Conservation (phyloP, 768 basidiomycete genomes). For the Suillus ampliporus region DNA sequence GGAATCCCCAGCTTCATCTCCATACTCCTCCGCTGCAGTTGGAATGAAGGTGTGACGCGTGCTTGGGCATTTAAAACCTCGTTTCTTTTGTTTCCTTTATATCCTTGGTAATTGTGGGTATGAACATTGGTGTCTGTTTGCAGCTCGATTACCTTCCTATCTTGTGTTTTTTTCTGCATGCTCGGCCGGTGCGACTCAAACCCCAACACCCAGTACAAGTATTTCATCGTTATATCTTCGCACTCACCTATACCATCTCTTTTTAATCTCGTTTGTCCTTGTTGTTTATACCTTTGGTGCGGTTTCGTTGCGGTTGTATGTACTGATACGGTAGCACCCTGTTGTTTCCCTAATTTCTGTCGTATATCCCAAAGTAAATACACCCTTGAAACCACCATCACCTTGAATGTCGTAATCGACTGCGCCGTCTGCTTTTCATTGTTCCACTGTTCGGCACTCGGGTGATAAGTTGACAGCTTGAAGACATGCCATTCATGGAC, state of each 20-base stretch:
- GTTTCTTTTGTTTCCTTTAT: slow-evolving; percentile 26
- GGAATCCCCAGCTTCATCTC: slow-evolving; percentile 46
- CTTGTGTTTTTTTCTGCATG: slow-evolving; percentile 1
- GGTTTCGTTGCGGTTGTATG: slow-evolving; percentile 20
- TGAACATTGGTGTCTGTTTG: slow-evolving; percentile 29
- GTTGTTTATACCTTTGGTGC: slow-evolving; percentile 29
- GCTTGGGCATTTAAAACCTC: slow-evolving; percentile 2
- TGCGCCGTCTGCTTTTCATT: too few relatives aligned
- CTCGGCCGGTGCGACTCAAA: slow-evolving; percentile 11
- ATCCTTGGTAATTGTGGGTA: slow-evolving; percentile 33
- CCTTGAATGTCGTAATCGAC: neutral
- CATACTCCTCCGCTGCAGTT: slow-evolving; percentile 52
- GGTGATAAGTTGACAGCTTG: neutral
- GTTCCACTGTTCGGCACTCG: too few relatives aligned
- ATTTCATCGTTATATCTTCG: slow-evolving; percentile 19
- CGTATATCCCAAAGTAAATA: slow-evolving; percentile 9
- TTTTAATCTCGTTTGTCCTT: slow-evolving; percentile 25
- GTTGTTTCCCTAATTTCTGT: slow-evolving; percentile 25
- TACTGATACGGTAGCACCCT: slow-evolving; percentile 18
- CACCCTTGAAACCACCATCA: slow-evolving; percentile 5
- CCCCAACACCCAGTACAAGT: slow-evolving; percentile 15
- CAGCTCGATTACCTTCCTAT: neutral
- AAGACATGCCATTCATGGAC: neutral
- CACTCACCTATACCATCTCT: slow-evolving; percentile 28
- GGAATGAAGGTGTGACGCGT: slow-evolving; percentile 50